Evolutionary conservation across 306 rosid genomes (phyloP).

Genomic region (Casuarina glauca): DNA sequence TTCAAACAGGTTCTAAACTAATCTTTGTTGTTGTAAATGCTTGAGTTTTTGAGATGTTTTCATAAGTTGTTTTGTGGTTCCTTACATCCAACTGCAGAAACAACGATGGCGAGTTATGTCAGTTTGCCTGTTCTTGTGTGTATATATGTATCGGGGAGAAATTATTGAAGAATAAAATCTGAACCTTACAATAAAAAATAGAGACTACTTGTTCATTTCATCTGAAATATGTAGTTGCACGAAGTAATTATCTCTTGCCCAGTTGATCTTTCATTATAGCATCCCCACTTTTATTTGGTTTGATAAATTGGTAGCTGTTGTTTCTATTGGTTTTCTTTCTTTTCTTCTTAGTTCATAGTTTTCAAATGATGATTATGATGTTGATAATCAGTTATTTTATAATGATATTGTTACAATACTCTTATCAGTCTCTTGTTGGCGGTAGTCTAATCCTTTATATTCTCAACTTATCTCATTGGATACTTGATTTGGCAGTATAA

Average conservation of each 20-base stretch:
- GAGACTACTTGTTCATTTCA: not conserved
- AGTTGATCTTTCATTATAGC: not conserved
- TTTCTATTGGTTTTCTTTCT: not conserved
- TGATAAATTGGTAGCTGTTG: not conserved
- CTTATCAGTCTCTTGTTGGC: too few relatives aligned
- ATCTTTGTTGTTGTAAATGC: conserved; percentile 18
- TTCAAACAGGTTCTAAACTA: conserved; percentile 64
- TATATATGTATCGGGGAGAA: not conserved
- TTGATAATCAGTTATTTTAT: not conserved
- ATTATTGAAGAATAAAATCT: not conserved
- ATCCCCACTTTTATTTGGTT: not conserved
- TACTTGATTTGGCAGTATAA: conserved; percentile 66
- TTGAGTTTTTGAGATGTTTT: conserved; percentile 14
- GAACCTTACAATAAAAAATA: not conserved
- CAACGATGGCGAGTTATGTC: not conserved
- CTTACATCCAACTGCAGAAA: not conserved
- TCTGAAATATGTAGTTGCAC: not conserved
- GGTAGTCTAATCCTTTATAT: not conserved
- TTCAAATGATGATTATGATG: not conserved
- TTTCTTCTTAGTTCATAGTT: not conserved
- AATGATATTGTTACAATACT: not conserved
- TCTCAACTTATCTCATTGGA: conserved; percentile 14
- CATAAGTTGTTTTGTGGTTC: not conserved
- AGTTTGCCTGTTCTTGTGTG: conserved; percentile 1
- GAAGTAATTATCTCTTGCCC: not conserved